A percentile compares a stretch with the other conserved stretches of the same genome.
Conservation (phyloP, 345 rosid species). For the Mallotus nudiflorus region DNA sequence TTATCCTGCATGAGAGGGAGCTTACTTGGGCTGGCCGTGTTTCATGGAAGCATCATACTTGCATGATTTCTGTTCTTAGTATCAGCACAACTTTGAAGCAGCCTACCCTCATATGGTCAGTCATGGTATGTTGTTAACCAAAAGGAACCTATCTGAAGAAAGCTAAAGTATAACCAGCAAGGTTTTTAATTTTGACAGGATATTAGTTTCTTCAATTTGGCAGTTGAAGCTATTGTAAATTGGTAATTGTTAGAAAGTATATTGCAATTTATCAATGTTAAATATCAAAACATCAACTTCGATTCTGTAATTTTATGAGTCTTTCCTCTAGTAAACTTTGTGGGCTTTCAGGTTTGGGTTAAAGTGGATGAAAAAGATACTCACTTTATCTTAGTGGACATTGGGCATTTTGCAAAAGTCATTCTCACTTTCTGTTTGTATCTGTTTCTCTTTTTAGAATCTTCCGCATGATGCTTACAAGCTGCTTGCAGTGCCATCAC, state of each 20-base stretch:
- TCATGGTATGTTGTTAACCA: constrained; percentile 62
- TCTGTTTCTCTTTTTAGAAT: constrained; percentile 53
- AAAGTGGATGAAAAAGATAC: constrained; percentile 8
- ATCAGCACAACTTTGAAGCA: constrained; percentile 91
- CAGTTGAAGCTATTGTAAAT: constrained; percentile 4
- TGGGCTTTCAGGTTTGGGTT: constrained; percentile 9
- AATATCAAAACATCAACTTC: constrained; percentile 8
- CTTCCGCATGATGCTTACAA: constrained; percentile 97
- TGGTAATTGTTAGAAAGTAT: neutral
- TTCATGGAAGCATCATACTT: constrained; percentile 93
- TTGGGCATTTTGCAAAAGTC: neutral
- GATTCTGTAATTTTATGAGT: neutral
- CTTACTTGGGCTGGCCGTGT: constrained; percentile 94
- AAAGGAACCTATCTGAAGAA: constrained; percentile 5
- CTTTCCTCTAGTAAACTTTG: neutral
- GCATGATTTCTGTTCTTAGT: constrained; percentile 94
- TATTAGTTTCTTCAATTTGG: constrained; percentile 5
- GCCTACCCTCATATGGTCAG: constrained; percentile 98
- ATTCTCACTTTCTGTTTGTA: constrained; percentile 14
- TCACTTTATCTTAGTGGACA: constrained; percentile 1
- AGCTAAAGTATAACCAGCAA: neutral
- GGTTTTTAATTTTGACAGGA: neutral
- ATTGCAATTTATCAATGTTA: neutral
- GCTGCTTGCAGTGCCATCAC: constrained; percentile 94
- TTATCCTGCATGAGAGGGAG: constrained; percentile 92